Percentiles rank a stretch among this genome's conserved stretches.
Evolutionary conservation across 2,329 filamentous ascomycete species (phyloP).

Genomic region (Monosporascus sp.): DNA sequence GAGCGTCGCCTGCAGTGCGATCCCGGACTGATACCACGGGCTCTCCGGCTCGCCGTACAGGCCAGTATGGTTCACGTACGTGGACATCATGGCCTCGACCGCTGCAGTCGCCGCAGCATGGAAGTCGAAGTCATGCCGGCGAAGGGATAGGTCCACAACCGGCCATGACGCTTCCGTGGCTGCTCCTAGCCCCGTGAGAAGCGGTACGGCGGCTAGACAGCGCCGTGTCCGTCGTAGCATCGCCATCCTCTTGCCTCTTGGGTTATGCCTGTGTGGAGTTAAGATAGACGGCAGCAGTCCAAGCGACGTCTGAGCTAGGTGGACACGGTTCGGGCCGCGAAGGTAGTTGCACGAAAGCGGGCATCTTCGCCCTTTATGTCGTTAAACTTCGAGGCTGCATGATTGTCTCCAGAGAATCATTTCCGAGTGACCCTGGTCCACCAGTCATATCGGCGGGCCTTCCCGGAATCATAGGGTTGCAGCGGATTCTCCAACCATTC

Average conservation of each 20-base stretch:
- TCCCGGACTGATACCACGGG: conserved; percentile 35
- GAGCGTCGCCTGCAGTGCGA: conserved; percentile 29
- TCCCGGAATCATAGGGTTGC: background rate
- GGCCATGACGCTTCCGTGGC: background rate
- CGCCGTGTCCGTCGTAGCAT: background rate
- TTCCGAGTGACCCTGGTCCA: background rate
- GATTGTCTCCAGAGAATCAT: too few relatives aligned
- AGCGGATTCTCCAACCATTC: background rate
- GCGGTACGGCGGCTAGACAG: background rate
- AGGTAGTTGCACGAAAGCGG: background rate
- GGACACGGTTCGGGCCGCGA: background rate
- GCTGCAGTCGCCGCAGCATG: conserved; percentile 7
- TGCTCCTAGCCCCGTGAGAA: background rate
- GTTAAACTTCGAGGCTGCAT: too few relatives aligned
- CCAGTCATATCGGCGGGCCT: background rate
- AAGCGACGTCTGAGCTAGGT: background rate
- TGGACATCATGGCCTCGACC: conserved; percentile 30
- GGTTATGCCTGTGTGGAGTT: background rate
- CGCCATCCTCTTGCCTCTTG: background rate
- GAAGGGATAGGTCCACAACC: background rate
- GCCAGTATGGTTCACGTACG: conserved; percentile 28
- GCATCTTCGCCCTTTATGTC: background rate
- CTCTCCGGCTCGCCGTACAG: conserved; percentile 27
- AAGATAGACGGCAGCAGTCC: background rate
- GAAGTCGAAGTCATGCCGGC: background rate